Conservation (phyloP, 225 moss, liverwort and hornwort species). For the Pseudisothecium myosuroides region DNA sequence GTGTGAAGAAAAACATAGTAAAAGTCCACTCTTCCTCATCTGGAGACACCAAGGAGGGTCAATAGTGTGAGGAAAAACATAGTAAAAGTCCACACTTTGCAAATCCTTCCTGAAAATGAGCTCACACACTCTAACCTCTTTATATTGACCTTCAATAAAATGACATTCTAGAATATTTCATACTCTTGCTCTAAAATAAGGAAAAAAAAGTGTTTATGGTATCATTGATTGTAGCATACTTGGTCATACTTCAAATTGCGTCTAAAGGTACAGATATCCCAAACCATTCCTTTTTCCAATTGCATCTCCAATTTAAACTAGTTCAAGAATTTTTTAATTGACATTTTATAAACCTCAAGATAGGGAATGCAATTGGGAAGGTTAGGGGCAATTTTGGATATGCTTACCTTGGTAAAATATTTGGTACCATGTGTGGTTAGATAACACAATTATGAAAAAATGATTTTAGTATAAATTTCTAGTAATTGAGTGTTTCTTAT, state of each 20-base stretch:
- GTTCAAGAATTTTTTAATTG: background rate
- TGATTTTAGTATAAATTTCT: background rate
- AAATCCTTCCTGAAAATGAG: background rate
- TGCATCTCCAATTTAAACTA: too few species aligned
- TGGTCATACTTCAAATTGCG: background rate
- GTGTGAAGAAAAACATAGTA: too few species aligned
- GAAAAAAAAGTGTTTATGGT: too few species aligned
- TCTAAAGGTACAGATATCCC: background rate
- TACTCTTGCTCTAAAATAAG: background rate
- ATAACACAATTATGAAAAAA: background rate
- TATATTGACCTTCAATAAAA: background rate
- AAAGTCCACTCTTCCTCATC: background rate
- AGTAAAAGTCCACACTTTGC: background rate
- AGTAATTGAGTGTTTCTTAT: background rate
- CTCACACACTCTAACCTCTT: background rate
- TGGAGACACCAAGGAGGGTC: background rate
- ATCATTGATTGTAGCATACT: background rate
- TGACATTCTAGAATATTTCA: background rate
- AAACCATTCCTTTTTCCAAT: background rate
- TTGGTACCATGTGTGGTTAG: background rate
- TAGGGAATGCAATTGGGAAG: background rate
- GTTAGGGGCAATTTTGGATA: background rate
- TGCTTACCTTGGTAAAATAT: too few species aligned
- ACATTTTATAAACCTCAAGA: background rate
- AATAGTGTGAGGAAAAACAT: background rate